Percentiles rank a stretch among this genome's conserved stretches.
Conservation (phyloP, 371 early-diverging fungal species). For the Batrachochytrium dendrobatidis region DNA sequence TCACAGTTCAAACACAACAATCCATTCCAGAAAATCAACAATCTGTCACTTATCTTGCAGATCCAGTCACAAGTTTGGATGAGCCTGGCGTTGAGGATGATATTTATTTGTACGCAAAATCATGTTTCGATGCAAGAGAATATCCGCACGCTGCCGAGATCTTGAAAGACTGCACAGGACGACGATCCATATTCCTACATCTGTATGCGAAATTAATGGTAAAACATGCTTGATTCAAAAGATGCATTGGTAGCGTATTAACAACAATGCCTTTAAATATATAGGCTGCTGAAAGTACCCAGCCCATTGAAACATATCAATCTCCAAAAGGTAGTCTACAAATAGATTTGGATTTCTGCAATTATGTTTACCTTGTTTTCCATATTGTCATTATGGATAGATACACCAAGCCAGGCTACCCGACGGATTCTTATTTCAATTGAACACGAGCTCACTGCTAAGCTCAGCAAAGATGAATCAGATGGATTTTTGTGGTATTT, state of each 20-base stretch:
- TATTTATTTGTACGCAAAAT: not conserved
- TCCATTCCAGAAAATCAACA: too few species aligned
- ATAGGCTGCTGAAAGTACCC: too few species aligned
- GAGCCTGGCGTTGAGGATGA: not conserved
- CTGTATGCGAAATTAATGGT: not conserved
- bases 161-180: not conserved
- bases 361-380: too few species aligned
- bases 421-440: not conserved
- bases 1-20: too few species aligned
- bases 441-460: not conserved
- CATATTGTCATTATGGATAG: too few species aligned
- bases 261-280: too few species aligned
- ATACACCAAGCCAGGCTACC: too few species aligned
- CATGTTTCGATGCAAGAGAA: not conserved
- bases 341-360: too few species aligned
- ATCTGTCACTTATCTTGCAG: too few species aligned
- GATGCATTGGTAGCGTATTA: too few species aligned
- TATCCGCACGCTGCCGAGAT: not conserved
- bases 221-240: not conserved
- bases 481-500: not conserved
- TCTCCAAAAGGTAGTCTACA: too few species aligned
- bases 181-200: not conserved
- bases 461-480: not conserved
- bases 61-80: not conserved
- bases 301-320: too few species aligned